Conservation (phyloP, 2,329 filamentous ascomycete genomes). For the Fusarium chlamydosporum region DNA sequence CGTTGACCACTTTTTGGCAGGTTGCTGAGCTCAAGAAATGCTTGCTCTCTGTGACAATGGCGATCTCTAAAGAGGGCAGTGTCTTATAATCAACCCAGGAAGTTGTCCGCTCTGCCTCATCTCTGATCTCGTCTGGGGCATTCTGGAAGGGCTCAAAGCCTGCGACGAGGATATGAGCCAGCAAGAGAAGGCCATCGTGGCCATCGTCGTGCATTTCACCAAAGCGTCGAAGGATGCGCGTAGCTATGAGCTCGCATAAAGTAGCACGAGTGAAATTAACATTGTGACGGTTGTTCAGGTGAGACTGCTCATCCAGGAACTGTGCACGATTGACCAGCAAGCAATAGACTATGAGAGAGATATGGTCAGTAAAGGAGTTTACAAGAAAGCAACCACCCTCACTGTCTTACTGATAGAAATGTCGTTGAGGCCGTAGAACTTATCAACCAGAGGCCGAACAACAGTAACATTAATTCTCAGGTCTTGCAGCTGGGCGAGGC, state of each 20-base stretch:
- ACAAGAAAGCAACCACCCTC: background rate
- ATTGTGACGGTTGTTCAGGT: conserved; percentile 82
- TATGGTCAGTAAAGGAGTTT: conserved; percentile 18
- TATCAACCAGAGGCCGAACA: conserved; percentile 85
- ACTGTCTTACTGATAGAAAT: conserved; percentile 76
- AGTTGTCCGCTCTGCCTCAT: conserved; percentile 66
- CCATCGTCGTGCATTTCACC: conserved; percentile 82
- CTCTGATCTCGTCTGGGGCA: conserved; percentile 76
- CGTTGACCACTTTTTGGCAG: conserved; percentile 84
- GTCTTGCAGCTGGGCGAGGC: conserved; percentile 81
- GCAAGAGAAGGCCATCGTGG: conserved; percentile 76
- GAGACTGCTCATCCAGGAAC: conserved; percentile 82
- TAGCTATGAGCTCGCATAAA: conserved; percentile 85
- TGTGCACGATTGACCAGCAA: conserved; percentile 85
- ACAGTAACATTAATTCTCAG: conserved; percentile 86
- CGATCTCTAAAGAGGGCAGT: conserved; percentile 83
- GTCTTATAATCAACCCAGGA: conserved; percentile 69
- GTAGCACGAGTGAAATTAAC: conserved; percentile 83
- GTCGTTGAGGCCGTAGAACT: conserved; percentile 83
- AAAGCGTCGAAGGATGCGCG: conserved; percentile 81
- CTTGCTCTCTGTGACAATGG: conserved; percentile 86
- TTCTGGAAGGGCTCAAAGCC: conserved; percentile 90
- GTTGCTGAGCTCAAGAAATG: conserved; percentile 81
- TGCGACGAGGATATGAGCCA: conserved; percentile 84
- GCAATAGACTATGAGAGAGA: conserved; percentile 74